A percentile compares a stretch with the other conserved stretches of the same genome.
Conservation (phyloP, 2,329 filamentous ascomycete species). For the Aureobasidium sp. region DNA sequence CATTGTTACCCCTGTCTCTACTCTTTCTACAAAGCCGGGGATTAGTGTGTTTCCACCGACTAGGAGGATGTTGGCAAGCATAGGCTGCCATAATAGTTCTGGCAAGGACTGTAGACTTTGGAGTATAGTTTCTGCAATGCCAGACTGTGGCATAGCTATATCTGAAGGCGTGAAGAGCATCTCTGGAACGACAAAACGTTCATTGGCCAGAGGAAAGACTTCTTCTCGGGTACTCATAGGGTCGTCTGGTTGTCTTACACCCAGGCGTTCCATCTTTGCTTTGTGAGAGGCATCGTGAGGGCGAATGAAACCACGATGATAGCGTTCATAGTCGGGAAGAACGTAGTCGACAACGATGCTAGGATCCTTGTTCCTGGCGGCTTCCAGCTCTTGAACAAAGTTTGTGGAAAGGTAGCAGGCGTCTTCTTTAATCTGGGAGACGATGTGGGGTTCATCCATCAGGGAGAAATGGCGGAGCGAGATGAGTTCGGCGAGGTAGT, state of each 20-base stretch:
- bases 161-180: constrained; percentile 80
- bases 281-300: constrained; percentile 65
- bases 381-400: constrained; percentile 70
- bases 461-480: constrained; percentile 92
- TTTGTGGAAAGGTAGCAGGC: constrained; percentile 75
- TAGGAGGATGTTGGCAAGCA: constrained; percentile 79
- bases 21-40: constrained; percentile 69
- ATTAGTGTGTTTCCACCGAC: constrained; percentile 80
- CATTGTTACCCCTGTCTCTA: constrained; percentile 36
- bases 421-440: constrained; percentile 92
- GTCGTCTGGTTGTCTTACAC: constrained; percentile 28
- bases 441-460: constrained; percentile 84
- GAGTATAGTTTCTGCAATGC: constrained; percentile 73
- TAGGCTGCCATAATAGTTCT: constrained; percentile 70
- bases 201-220: constrained; percentile 77
- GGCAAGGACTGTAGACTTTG: constrained; percentile 68
- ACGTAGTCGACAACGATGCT: constrained; percentile 81
- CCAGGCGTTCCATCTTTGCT: constrained; percentile 41
- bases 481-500: constrained; percentile 81
- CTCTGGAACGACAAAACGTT: constrained; percentile 85
- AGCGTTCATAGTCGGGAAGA: constrained; percentile 66
- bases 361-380: constrained; percentile 53
- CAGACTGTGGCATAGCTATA: constrained; percentile 74
- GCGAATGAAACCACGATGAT: constrained; percentile 60
- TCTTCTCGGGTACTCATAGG: constrained; percentile 52